Evolutionary conservation across 768 basidiomycete genomes (phyloP).

Genomic region (Leccinum broughii): DNA sequence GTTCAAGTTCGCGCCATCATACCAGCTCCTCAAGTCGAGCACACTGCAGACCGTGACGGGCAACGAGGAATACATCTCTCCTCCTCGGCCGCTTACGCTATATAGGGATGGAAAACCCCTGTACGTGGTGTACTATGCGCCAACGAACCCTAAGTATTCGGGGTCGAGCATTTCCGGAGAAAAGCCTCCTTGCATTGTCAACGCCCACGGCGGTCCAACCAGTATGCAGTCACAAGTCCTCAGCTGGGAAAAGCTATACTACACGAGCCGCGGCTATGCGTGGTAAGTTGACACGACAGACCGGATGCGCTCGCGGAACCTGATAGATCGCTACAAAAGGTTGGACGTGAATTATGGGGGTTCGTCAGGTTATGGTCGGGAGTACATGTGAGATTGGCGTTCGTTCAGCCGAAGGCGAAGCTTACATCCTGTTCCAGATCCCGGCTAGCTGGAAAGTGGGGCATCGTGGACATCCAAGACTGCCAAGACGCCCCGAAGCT

Average conservation of each 20-base stretch:
- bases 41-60: conserved; percentile 17
- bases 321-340: conserved; percentile 34
- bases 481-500: conserved; percentile 52
- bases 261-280: conserved; percentile 71
- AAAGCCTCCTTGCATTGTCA: conserved; percentile 66
- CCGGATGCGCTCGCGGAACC: background rate
- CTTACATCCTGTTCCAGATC: conserved; percentile 28
- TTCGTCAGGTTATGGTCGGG: conserved; percentile 70
- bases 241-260: conserved; percentile 58
- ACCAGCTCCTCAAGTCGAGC: conserved; percentile 25
- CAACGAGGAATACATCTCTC: conserved; percentile 41
- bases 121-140: conserved; percentile 67
- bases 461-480: conserved; percentile 70
- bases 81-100: conserved; percentile 49
- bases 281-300: conserved; percentile 45
- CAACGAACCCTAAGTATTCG: conserved; percentile 60
- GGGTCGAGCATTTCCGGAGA: conserved; percentile 49
- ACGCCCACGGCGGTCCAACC: conserved; percentile 77
- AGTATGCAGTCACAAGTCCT: conserved; percentile 45
- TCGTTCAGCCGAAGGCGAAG: background rate
- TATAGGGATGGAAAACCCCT: conserved; percentile 40
- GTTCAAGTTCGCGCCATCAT: conserved; percentile 20
- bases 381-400: conserved; percentile 47
- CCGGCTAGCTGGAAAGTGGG: conserved; percentile 68
- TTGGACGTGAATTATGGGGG: conserved; percentile 79